Percentiles rank a stretch among this genome's conserved stretches.
Evolutionary conservation across 2,329 filamentous ascomycete genomes (phyloP).

Genomic region (Monilinia fructigena): DNA sequence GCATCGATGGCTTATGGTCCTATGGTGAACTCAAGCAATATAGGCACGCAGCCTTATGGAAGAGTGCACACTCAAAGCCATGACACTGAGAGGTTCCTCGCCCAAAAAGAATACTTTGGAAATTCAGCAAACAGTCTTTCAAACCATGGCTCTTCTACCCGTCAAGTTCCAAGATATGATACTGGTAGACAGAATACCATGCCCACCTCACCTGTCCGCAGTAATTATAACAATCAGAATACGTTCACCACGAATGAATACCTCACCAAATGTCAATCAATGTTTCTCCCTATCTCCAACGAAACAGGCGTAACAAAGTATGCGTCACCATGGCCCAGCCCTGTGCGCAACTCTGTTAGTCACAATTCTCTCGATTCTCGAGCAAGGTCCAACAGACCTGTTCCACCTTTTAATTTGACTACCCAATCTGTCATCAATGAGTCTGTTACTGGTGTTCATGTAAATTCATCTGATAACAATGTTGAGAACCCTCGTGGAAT

Average conservation of each 20-base stretch:
- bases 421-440: background rate
- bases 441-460: background rate
- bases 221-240: slow-evolving; percentile 20
- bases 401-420: background rate
- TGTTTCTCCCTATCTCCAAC: background rate
- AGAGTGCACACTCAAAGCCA: slow-evolving; percentile 4
- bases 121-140: slow-evolving; percentile 42
- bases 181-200: slow-evolving; percentile 60
- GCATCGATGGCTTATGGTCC: background rate
- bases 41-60: background rate
- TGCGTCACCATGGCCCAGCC: background rate
- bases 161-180: slow-evolving; percentile 60
- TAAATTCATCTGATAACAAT: background rate
- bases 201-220: slow-evolving; percentile 53
- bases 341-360: background rate
- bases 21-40: background rate
- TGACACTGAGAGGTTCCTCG: slow-evolving; percentile 8
- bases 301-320: background rate
- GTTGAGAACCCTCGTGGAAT: background rate
- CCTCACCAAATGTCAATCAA: slow-evolving; percentile 14
- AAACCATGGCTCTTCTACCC: slow-evolving; percentile 47
- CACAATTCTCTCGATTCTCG: background rate
- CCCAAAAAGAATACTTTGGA: slow-evolving; percentile 17
- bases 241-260: slow-evolving; percentile 11
- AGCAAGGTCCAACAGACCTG: background rate